phyloP scores from a whole-genome alignment of 176 grass and related monocot species.

The maize (Zea mays) region Zm-B73-REFERENCE-NAM-5.0 NC_050104.1:155484501-155485000 shows the following conservation, averaged over 20 bases:
- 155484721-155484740: constrained; percentile 5
- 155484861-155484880: neutral
- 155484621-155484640: too few relatives aligned
- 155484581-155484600: neutral
- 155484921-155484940: neutral
- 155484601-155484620: neutral
- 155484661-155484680: too few relatives aligned
- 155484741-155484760: neutral
- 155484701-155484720: neutral
- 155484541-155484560: constrained; percentile 7
- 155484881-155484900: constrained; percentile 25
- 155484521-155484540: too few relatives aligned
- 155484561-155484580: neutral
- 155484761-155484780: too few relatives aligned
- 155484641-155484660: too few relatives aligned
- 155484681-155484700: too few relatives aligned
- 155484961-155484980: too few relatives aligned
- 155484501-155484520: too few relatives aligned
- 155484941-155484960: too few relatives aligned
- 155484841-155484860: neutral
- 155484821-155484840: neutral
- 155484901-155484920: neutral
- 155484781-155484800: too few relatives aligned
- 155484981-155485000: too few relatives aligned
- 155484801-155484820: too few relatives aligned